A percentile compares a stretch with the other conserved stretches of the same genome.
phyloP scores from a whole-genome alignment of 257 asterid species.

The Sherardia arvensis region DNA sequence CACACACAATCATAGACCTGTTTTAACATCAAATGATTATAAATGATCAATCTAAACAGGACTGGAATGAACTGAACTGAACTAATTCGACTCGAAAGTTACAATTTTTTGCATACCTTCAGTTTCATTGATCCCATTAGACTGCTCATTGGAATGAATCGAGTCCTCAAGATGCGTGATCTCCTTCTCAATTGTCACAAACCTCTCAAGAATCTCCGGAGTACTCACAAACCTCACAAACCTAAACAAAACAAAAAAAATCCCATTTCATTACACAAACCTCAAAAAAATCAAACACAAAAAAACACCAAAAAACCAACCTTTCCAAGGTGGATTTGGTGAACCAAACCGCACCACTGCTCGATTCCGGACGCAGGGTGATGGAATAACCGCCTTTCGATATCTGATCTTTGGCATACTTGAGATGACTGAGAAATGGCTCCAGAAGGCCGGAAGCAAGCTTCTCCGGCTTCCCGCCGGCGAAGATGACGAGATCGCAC shows the following conservation, averaged over 20 bases:
- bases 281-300: neutral
- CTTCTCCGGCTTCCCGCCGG: constrained; percentile 74
- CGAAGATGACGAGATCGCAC: constrained; percentile 78
- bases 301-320: constrained; percentile 16
- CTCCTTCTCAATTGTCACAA: constrained; percentile 65
- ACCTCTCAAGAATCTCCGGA: constrained; percentile 80
- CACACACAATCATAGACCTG: neutral
- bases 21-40: neutral
- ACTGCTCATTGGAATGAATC: constrained; percentile 36
- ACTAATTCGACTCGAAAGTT: neutral
- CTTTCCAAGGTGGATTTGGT: constrained; percentile 66
- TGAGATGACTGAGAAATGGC: constrained; percentile 57
- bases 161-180: constrained; percentile 65
- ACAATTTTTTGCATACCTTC: constrained; percentile 30
- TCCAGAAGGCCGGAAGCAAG: constrained; percentile 71
- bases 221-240: constrained; percentile 76
- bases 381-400: constrained; percentile 76
- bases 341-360: constrained; percentile 44
- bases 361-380: constrained; percentile 40
- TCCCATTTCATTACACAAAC: constrained; percentile 1
- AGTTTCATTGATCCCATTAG: constrained; percentile 24
- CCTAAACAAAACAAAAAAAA: constrained; percentile 33
- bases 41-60: neutral
- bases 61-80: neutral
- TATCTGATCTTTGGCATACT: constrained; percentile 72